Percentiles rank a stretch among this genome's conserved stretches.
These are phyloP conservation scores for Candida oleophila DNA, from an alignment of 805 yeast species.

Conservation along the genomic window DNA sequence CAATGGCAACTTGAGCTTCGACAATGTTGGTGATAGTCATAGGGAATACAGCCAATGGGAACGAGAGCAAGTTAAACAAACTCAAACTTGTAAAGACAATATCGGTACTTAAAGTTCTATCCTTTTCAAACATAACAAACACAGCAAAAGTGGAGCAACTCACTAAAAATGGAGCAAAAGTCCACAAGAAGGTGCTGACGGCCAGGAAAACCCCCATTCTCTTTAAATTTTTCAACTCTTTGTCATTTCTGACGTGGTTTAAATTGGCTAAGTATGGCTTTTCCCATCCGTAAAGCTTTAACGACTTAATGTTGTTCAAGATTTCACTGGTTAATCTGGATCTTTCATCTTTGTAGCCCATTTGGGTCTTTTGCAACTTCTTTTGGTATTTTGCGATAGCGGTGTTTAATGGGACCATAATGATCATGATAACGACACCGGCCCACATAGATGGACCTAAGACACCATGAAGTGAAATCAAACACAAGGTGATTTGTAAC, in stretches of 20 bases:
- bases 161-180: conserved; percentile 84
- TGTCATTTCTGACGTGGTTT: conserved; percentile 80
- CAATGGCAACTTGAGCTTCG: conserved; percentile 83
- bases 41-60: conserved; percentile 92
- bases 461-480: conserved; percentile 66
- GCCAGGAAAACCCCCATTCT: conserved; percentile 74
- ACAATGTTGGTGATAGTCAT: conserved; percentile 81
- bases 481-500: conserved; percentile 77
- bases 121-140: conserved; percentile 58
- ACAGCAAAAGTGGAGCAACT: conserved; percentile 86
- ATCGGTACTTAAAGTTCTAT: conserved; percentile 76
- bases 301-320: conserved; percentile 84
- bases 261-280: conserved; percentile 73
- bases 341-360: conserved; percentile 89
- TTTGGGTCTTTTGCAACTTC: conserved; percentile 75
- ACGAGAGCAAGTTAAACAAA: conserved; percentile 80
- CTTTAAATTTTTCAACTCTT: conserved; percentile 74
- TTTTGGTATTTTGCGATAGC: conserved; percentile 66
- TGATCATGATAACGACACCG: conserved; percentile 75
- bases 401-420: conserved; percentile 81
- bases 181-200: conserved; percentile 72
- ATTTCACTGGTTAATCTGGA: conserved; percentile 87
- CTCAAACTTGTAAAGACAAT: conserved; percentile 89
- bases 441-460: conserved; percentile 95
- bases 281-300: conserved; percentile 97